These are phyloP conservation scores for Cucurbita maxima DNA, from an alignment of 306 rosid genomes.

Conservation along the genomic window DNA sequence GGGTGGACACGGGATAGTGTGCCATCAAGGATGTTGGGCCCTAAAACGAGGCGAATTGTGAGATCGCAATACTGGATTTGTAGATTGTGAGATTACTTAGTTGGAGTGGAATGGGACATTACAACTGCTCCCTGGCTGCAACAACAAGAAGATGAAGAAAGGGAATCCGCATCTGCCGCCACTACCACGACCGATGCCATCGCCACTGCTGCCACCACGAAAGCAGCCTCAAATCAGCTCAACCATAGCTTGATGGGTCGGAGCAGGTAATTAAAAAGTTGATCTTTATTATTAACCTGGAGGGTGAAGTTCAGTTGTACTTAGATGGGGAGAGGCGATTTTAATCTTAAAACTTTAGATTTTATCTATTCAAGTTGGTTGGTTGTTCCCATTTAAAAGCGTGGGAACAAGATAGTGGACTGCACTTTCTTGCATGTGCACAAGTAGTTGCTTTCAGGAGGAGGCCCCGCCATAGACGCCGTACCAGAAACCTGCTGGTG, in stretches of 20 bases:
- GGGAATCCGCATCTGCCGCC: neutral
- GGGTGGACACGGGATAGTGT: too few species aligned
- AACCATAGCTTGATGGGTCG: constrained; percentile 23
- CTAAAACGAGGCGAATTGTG: too few species aligned
- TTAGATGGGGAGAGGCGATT: neutral
- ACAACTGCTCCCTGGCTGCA: constrained; percentile 26
- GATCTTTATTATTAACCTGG: neutral
- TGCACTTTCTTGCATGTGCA: constrained; percentile 83
- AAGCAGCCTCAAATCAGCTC: constrained; percentile 12
- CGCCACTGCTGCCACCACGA: neutral
- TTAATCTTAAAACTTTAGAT: neutral
- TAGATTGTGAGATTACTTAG: too few species aligned
- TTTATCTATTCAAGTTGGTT: too few species aligned
- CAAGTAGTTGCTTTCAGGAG: constrained; percentile 48
- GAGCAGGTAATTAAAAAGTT: constrained; percentile 31
- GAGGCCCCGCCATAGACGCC: constrained; percentile 28
- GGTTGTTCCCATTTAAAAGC: neutral
- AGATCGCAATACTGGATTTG: too few species aligned
- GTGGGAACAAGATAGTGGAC: constrained; percentile 88
- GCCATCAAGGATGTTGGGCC: too few species aligned
- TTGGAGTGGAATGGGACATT: neutral
- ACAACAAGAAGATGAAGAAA: constrained; percentile 24
- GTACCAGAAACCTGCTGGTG: constrained; percentile 64
- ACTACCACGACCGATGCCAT: too few species aligned
- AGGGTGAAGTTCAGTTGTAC: neutral